A percentile compares a stretch with the other conserved stretches of the same genome.
These are phyloP conservation scores for Fusarium nurragi DNA, from an alignment of 2,329 filamentous ascomycete genomes.

Conservation along the genomic window DNA sequence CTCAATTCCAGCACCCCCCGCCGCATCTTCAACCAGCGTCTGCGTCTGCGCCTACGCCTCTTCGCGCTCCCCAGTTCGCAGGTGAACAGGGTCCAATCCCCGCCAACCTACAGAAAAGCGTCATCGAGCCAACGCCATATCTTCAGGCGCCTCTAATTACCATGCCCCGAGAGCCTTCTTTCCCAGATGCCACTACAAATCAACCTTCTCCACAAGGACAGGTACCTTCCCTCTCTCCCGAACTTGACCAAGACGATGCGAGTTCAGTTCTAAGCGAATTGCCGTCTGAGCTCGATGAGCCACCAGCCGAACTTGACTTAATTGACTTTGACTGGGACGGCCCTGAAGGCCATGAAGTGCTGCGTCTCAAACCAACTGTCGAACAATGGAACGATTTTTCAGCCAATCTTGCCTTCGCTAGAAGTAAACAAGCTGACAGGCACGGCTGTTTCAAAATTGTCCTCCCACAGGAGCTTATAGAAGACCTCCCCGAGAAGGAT, in stretches of 20 bases:
- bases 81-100: conserved; percentile 32
- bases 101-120: conserved; percentile 26
- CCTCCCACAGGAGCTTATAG: conserved; percentile 47
- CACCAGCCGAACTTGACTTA: conserved; percentile 43
- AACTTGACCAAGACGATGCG: conserved; percentile 22
- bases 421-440: conserved; percentile 43
- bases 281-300: conserved; percentile 19
- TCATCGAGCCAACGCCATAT: conserved; percentile 31
- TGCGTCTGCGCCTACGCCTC: conserved; percentile 8
- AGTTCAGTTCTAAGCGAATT: conserved; percentile 44
- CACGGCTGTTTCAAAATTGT: conserved; percentile 54
- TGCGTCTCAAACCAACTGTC: conserved; percentile 49
- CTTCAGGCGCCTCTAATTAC: conserved; percentile 11
- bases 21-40: conserved; percentile 7
- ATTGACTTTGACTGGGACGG: conserved; percentile 49
- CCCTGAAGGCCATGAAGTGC: conserved; percentile 43
- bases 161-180: background rate
- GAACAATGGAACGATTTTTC: conserved; percentile 52
- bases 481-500: conserved; percentile 47
- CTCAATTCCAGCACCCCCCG: conserved; percentile 21
- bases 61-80: conserved; percentile 12
- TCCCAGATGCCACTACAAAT: background rate
- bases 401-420: conserved; percentile 48
- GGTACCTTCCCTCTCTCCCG: background rate
- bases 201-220: conserved; percentile 8